These are phyloP conservation scores for Colletotrichum australisinense DNA, from an alignment of 2,329 filamentous ascomycete genomes.

Conservation along the genomic window DNA sequence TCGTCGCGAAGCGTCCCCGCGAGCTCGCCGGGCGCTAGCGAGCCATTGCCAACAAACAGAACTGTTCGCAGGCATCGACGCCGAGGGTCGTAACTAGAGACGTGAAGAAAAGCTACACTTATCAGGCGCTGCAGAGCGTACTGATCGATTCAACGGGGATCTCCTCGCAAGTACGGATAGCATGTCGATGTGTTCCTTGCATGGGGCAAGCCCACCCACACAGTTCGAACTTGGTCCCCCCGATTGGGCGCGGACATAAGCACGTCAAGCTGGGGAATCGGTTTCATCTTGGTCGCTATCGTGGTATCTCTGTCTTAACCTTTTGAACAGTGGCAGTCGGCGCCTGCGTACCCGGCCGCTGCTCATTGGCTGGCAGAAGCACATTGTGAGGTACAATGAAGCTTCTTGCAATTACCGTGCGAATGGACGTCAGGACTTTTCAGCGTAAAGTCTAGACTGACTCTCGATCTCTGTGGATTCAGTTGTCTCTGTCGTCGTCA, in stretches of 20 bases:
- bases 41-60: no score
- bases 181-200: not conserved
- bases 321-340: not conserved
- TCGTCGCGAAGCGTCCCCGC: not conserved
- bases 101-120: not conserved
- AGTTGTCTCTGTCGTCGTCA: not conserved
- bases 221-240: not conserved
- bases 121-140: not conserved
- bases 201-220: not conserved
- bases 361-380: not conserved
- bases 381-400: not conserved
- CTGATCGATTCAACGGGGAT: conserved; percentile 27
- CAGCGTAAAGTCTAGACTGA: not conserved
- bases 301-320: not conserved
- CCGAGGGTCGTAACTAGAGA: conserved; percentile 1
- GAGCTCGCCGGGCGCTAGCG: not conserved
- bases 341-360: not conserved
- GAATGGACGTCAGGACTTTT: not conserved
- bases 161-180: not conserved
- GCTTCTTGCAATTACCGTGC: not conserved
- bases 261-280: not conserved
- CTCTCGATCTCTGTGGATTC: not conserved
- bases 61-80: not conserved
- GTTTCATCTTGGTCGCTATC: conserved; percentile 5
- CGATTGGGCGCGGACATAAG: not conserved